Evolutionary conservation across 1,284 basidiomycete genomes (phyloP).

Genomic region (Tilletia indica): DNA sequence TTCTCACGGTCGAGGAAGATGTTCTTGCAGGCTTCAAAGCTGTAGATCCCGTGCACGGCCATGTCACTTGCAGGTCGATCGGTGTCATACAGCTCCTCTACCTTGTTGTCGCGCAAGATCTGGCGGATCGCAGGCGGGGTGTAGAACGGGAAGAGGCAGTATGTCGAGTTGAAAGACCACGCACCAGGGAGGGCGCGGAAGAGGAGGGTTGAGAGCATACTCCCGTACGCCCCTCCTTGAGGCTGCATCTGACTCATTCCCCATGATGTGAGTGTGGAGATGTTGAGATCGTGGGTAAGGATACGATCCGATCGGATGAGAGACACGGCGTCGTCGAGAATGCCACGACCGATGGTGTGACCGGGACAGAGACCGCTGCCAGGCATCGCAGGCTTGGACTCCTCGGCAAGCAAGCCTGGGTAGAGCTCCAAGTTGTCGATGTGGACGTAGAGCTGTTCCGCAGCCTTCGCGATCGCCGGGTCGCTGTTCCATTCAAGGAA

Average conservation of each 20-base stretch:
- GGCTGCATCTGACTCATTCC: conserved; percentile 39
- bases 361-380: conserved; percentile 73
- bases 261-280: conserved; percentile 68
- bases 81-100: conserved; percentile 60
- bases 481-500: conserved; percentile 82
- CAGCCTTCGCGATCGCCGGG: conserved; percentile 69
- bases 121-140: conserved; percentile 59
- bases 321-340: conserved; percentile 79
- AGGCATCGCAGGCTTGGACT: conserved; percentile 71
- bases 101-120: conserved; percentile 67
- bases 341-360: conserved; percentile 80
- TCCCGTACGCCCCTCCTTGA: conserved; percentile 58
- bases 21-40: conserved; percentile 62
- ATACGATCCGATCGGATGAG: conserved; percentile 78
- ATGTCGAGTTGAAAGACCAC: conserved; percentile 61
- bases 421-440: conserved; percentile 80
- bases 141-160: conserved; percentile 83
- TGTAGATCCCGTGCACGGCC: conserved; percentile 57
- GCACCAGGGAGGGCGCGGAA: conserved; percentile 67
- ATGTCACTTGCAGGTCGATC: conserved; percentile 49
- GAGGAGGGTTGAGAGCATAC: conserved; percentile 61
- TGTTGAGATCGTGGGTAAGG: conserved; percentile 76
- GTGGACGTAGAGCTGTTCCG: conserved; percentile 63
- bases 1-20: conserved; percentile 46
- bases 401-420: conserved; percentile 61